Conservation (phyloP, 768 basidiomycete genomes). For the Clitopilus hobsonii region DNA sequence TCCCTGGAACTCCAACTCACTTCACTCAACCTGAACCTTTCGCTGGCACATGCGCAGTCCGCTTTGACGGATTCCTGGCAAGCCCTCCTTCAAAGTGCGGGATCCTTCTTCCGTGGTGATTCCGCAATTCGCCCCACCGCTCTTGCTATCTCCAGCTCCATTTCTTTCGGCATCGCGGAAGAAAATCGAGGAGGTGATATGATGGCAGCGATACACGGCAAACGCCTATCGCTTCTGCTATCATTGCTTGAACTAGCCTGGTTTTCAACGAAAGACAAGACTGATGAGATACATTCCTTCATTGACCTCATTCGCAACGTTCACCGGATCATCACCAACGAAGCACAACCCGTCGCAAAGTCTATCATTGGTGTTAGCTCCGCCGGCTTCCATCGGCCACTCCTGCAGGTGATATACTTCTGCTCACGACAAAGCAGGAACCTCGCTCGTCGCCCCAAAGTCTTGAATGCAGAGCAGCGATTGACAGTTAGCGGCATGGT, state of each 20-base stretch:
- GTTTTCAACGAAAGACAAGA: slow-evolving; percentile 57
- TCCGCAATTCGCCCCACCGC: slow-evolving; percentile 48
- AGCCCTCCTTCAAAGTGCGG: slow-evolving; percentile 56
- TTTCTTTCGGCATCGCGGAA: slow-evolving; percentile 60
- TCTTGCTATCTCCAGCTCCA: slow-evolving; percentile 52
- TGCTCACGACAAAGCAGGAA: slow-evolving; percentile 60
- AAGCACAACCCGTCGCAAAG: slow-evolving; percentile 65
- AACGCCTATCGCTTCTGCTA: slow-evolving; percentile 69
- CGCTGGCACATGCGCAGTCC: slow-evolving; percentile 75
- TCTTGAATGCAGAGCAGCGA: slow-evolving; percentile 56
- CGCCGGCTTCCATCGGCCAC: slow-evolving; percentile 71
- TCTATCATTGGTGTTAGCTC: slow-evolving; percentile 66
- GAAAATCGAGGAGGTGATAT: slow-evolving; percentile 79
- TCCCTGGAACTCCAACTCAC: slow-evolving; percentile 57
- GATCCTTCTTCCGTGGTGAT: slow-evolving; percentile 63
- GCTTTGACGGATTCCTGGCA: slow-evolving; percentile 78
- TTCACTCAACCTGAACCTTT: slow-evolving; percentile 84
- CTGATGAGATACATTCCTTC: slow-evolving; percentile 54
- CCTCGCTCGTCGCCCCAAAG: slow-evolving; percentile 42
- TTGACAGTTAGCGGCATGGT: slow-evolving; percentile 55
- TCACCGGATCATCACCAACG: slow-evolving; percentile 64
- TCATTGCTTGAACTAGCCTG: slow-evolving; percentile 77
- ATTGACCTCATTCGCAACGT: slow-evolving; percentile 57
- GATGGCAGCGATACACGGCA: slow-evolving; percentile 77
- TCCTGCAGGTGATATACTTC: slow-evolving; percentile 81